These are phyloP conservation scores for Aspergillus carbonarius DNA, from an alignment of 2,329 filamentous ascomycete species.

Conservation along the genomic window DNA sequence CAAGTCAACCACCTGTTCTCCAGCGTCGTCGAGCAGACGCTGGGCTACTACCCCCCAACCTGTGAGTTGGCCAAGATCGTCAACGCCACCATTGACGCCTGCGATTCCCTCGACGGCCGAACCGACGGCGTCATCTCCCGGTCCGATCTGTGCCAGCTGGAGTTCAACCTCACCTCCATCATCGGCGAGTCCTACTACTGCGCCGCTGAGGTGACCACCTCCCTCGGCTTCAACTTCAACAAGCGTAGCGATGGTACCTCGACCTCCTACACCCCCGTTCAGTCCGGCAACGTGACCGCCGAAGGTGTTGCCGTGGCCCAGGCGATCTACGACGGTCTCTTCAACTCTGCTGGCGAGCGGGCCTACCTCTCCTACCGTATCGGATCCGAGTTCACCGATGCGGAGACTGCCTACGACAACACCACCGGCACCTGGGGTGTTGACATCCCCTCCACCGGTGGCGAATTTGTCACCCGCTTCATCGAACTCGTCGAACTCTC, in stretches of 20 bases:
- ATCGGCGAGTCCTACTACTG: conserved; percentile 50
- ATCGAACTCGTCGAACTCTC: conserved; percentile 25
- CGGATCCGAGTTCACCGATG: conserved; percentile 27
- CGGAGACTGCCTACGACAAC: conserved; percentile 25
- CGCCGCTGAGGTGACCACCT: conserved; percentile 29
- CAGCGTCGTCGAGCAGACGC: conserved; percentile 39
- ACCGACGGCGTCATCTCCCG: conserved; percentile 55
- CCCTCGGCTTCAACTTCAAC: conserved; percentile 27
- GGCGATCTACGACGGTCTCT: conserved; percentile 40
- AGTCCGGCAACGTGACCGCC: conserved; percentile 29
- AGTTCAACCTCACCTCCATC: conserved; percentile 48
- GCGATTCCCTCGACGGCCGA: conserved; percentile 56
- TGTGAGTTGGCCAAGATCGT: conserved; percentile 38
- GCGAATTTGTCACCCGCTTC: conserved; percentile 37
- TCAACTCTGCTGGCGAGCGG: conserved; percentile 40
- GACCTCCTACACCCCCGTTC: conserved; percentile 27
- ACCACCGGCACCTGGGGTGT: conserved; percentile 29
- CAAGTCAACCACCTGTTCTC: conserved; percentile 45
- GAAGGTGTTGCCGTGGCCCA: conserved; percentile 34
- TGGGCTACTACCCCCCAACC: conserved; percentile 44
- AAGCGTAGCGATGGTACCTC: conserved; percentile 21
- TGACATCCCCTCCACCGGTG: conserved; percentile 34
- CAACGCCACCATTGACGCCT: conserved; percentile 56
- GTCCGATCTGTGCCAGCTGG: conserved; percentile 48
- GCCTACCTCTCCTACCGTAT: conserved; percentile 42